Base-by-base conservation (phyloP, 164 flowering plant species). In the Chimonanthus salicifolius region DNA sequence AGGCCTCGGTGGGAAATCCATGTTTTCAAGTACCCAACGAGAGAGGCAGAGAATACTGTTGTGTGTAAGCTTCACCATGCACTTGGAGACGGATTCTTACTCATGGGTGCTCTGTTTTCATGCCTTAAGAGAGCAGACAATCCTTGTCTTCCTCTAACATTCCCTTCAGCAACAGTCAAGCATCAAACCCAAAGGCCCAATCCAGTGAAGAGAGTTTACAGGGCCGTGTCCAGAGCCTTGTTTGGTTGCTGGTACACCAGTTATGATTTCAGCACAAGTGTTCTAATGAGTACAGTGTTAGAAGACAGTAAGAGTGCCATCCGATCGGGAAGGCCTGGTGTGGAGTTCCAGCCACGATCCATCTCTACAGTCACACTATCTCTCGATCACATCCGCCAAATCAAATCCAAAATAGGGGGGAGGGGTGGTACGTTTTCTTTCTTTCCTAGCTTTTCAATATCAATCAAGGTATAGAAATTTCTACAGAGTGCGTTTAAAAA, bases 31-130 rank as follows among this genome's bases (percentile, higher is more conserved):
- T 88, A 88, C 72, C 90, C 88, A 0, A 87, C 91, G 5, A 83
- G 77, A n/a, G 78, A 77, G 63, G 86, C 89, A 64, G 86, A 84
- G 4, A 85, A 83, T 1, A 76, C 64, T 15, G 0, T 86, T 0
- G 70, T 89, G 3, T 82, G 88, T 75, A 90, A 84, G 84, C 83
- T 90, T 64, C 90, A 87, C 75, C 95, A 90, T 72, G 80, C 92
- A 2, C 77, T 88, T 0, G 95, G 92, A 0, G 95, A 90, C 74
- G 95, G 95, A 49, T 87, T 74, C 66, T 88, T 91, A 15, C 76
- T 90, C 18, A 86, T 90, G 88, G 87, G 90, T 13, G 88, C 86
- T 43, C 83, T 90, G 20, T 83, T 88, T 65, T 85, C 91, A 21
- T 82, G 86, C 68, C 69, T 85, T 0, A 80, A 79, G 73, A 76